Conservation (phyloP, 306 rosid species). For the Vicia sativa region DNA sequence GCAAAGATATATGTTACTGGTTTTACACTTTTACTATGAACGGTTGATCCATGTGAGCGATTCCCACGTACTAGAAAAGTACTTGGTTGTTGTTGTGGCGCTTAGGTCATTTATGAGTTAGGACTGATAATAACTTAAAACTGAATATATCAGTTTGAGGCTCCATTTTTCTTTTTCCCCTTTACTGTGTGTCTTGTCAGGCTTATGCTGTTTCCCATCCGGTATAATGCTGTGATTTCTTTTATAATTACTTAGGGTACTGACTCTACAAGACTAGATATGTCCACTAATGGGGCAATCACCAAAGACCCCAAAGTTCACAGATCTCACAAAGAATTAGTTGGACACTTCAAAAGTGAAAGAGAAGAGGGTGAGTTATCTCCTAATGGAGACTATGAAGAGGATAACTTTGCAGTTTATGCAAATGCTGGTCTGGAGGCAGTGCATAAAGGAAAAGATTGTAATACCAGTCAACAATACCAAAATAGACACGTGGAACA, state of each 20-base stretch:
- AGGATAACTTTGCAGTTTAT: constrained; percentile 87
- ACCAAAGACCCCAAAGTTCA: constrained; percentile 58
- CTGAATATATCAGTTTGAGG: constrained; percentile 7
- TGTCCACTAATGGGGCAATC: constrained; percentile 57
- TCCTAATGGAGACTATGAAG: constrained; percentile 96
- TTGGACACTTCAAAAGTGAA: constrained; percentile 68
- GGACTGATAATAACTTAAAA: constrained; percentile 4
- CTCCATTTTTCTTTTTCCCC: constrained; percentile 3
- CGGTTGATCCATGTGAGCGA: background rate
- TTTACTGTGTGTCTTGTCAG: constrained; percentile 25
- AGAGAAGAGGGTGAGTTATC: constrained; percentile 99
- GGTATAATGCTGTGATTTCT: constrained; percentile 32
- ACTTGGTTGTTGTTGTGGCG: background rate
- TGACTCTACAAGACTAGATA: constrained; percentile 69
- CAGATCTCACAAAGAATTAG: constrained; percentile 67
- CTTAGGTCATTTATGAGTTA: constrained; percentile 5
- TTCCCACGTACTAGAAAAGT: background rate
- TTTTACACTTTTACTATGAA: background rate
- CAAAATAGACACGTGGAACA: constrained; percentile 64
- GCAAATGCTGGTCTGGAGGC: constrained; percentile 60
- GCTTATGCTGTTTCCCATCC: constrained; percentile 2
- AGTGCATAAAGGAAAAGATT: constrained; percentile 55
- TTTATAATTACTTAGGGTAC: constrained; percentile 55
- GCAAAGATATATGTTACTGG: background rate
- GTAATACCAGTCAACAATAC: constrained; percentile 55